A percentile compares a stretch with the other conserved stretches of the same genome.
Conservation (phyloP, 73 alveolate genomes). For the Blepharisma stoltei region DNA sequence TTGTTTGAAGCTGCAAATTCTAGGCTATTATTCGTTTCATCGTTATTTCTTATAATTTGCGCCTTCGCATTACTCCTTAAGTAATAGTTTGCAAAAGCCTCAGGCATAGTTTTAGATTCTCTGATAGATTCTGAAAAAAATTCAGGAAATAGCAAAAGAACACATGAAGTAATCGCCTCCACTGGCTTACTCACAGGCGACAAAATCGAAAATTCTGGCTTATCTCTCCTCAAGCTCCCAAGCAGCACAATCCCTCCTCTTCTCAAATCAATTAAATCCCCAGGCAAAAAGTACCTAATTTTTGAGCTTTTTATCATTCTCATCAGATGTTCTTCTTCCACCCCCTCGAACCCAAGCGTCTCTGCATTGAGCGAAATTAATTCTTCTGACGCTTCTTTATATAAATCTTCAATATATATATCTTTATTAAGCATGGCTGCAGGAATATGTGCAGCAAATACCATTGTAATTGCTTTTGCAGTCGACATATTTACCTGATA, state of each 20-base stretch:
- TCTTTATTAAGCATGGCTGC: constrained; percentile 8
- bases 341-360: not conserved
- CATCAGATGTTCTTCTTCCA: not conserved
- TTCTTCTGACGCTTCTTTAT: not conserved
- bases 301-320: not conserved
- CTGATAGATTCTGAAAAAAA: not conserved
- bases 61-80: too few relatives aligned
- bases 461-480: constrained; percentile 15
- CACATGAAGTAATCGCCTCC: not conserved
- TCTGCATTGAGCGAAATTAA: not conserved
- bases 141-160: not conserved
- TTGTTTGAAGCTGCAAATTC: too few relatives aligned
- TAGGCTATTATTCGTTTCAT: too few relatives aligned
- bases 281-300: not conserved
- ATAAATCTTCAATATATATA: not conserved
- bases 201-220: not conserved
- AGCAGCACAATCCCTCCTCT: constrained; percentile 13
- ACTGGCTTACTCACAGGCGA: not conserved
- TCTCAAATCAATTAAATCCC: not conserved
- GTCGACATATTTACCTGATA: not conserved
- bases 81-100: not conserved
- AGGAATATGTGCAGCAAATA: constrained; percentile 3
- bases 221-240: not conserved
- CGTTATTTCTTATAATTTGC: too few relatives aligned
- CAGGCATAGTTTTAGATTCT: not conserved